Base-by-base conservation (phyloP, 371 early-diverging fungal genomes). In the Gilbertella persicaria region DNA sequence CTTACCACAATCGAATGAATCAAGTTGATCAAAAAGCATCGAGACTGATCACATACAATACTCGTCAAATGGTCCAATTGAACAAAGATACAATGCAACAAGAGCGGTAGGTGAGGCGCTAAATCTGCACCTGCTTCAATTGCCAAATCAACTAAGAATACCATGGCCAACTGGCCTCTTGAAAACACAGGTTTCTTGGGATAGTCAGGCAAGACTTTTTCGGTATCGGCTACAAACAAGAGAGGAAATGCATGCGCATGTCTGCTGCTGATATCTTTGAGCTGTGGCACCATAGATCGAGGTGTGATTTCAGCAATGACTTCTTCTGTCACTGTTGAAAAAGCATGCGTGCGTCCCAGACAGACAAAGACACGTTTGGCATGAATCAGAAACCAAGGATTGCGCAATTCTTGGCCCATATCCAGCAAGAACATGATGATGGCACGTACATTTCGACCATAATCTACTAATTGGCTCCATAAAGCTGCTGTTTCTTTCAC, bases 301-400 rank as follows among this genome's bases (percentile, higher is more conserved):
- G 95, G 95, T 1, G 86, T 84, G 37, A 93, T 87, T 46, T 86
- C 79, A 1, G 69, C 67, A 37, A 90, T 71, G 8, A 92, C 58
- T 49, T 79, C 75, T 26, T 89, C 84, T 9, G 90, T 79, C 28
- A 93, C 69, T 12, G 64, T 51, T 0, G 67, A 69, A 45, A 84
- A 79, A 0, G 85, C 85, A 17, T 80, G 55, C 2, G 91, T 89
- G 16, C 91, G 80, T 26, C 89, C 83, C n/a, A 93, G 60, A 65
- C 81, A 92, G 4, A 91, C 89, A 58, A 91, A 79, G 0, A 93
- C 81, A 46, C 89, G 89, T 60, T 92, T 92, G 7, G 92, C 88
- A 53, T 89, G 84, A 20, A 80, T 73, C 19, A 93, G 77, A 55
- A 91, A 88, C 61, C 84, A 83, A 5, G 93, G 91, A 55, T 91